phyloP scores from a whole-genome alignment of 257 asterid species.

The Euphrasia confusa region DNA sequence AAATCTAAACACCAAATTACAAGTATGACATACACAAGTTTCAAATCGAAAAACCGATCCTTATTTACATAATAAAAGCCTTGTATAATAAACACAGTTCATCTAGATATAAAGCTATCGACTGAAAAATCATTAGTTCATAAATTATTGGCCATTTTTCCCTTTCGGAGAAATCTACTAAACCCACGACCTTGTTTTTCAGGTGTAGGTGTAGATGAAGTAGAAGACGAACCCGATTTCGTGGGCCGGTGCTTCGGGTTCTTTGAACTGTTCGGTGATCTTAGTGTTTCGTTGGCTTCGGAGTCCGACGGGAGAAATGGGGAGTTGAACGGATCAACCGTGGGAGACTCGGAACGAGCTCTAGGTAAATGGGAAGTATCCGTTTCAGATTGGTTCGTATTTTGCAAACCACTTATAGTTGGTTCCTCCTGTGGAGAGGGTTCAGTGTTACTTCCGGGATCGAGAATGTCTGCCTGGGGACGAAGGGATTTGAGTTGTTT shows the following conservation, averaged over 20 bases:
- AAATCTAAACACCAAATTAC: slow-evolving; percentile 26
- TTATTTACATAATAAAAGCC: slow-evolving; percentile 39
- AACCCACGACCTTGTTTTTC: slow-evolving; percentile 5
- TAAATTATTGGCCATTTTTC: neutral
- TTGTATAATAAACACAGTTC: neutral
- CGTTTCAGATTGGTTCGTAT: slow-evolving; percentile 41
- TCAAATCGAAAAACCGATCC: slow-evolving; percentile 8
- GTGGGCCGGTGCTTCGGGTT: slow-evolving; percentile 49
- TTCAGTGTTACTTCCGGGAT: slow-evolving; percentile 38
- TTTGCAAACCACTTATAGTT: slow-evolving; percentile 51
- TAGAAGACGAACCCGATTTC: slow-evolving; percentile 33
- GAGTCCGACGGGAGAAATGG: slow-evolving; percentile 49
- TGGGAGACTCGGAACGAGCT: slow-evolving; percentile 57
- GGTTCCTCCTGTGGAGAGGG: slow-evolving; percentile 45
- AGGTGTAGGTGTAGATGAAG: slow-evolving; percentile 6
- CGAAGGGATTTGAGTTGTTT: slow-evolving; percentile 74
- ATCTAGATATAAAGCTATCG: neutral
- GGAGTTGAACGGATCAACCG: slow-evolving; percentile 32
- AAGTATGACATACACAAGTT: slow-evolving; percentile 5
- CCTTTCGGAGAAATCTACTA: slow-evolving; percentile 2
- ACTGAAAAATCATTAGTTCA: neutral
- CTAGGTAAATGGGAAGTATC: slow-evolving; percentile 38
- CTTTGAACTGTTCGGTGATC: slow-evolving; percentile 52
- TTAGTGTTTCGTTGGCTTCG: slow-evolving; percentile 46
- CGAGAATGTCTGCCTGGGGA: slow-evolving; percentile 50